Evolutionary conservation across 495 filamentous ascomycete species (phyloP).

Genomic region (Umbilicaria muhlenbergii): DNA sequence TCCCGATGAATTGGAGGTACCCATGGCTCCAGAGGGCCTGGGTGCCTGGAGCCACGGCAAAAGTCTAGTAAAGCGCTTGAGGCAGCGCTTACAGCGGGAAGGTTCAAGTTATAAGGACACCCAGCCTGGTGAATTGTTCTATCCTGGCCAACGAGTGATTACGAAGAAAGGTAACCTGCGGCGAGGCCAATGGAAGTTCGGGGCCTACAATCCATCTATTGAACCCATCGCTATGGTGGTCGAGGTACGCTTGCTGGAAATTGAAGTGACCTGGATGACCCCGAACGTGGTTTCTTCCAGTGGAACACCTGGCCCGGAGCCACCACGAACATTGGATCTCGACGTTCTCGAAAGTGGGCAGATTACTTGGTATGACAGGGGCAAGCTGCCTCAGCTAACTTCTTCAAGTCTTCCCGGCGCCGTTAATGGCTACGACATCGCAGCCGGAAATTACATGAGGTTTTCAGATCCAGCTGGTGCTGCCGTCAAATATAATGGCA

Average conservation of each 20-base stretch:
- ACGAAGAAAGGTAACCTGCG: slow-evolving; percentile 35
- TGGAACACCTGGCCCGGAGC: neutral
- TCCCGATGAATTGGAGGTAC: slow-evolving; percentile 17
- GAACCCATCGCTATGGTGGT: slow-evolving; percentile 32
- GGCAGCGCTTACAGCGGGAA: neutral
- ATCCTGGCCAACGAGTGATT: slow-evolving; percentile 30
- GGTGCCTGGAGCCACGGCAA: too few species aligned
- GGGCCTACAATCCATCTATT: slow-evolving; percentile 28
- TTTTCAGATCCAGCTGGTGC: slow-evolving; percentile 35
- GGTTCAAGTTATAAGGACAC: slow-evolving; percentile 2
- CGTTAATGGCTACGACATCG: slow-evolving; percentile 8
- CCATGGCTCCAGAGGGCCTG: slow-evolving; percentile 4
- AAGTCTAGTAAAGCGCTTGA: too few species aligned
- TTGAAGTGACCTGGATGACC: slow-evolving; percentile 36
- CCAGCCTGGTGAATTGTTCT: slow-evolving; percentile 11
- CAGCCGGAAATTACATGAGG: slow-evolving; percentile 30
- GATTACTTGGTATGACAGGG: slow-evolving; percentile 14
- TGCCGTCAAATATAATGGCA: slow-evolving; percentile 30
- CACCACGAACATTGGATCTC: slow-evolving; percentile 2
- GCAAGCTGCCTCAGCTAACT: slow-evolving; percentile 2
- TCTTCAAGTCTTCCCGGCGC: slow-evolving; percentile 8
- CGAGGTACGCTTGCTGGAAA: slow-evolving; percentile 21
- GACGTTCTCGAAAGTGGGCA: slow-evolving; percentile 12
- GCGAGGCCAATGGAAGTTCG: slow-evolving; percentile 31
- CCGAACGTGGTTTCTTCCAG: slow-evolving; percentile 22